Evolutionary conservation across 345 rosid genomes (phyloP).

Genomic region (Gossypium stocksii): DNA sequence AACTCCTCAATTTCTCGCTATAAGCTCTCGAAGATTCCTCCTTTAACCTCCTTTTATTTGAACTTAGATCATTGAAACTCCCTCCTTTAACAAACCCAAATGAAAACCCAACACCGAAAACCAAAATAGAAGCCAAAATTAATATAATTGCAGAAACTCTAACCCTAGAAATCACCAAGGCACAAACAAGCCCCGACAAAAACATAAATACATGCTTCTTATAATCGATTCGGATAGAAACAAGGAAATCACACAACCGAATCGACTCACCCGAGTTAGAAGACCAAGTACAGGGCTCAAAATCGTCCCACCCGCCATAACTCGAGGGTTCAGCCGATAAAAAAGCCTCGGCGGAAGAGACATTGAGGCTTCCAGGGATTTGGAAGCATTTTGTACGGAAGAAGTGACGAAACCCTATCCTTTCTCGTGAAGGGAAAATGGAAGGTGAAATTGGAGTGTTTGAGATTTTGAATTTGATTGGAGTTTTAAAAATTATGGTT

Average conservation of each 20-base stretch:
- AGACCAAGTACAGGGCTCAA: conserved; percentile 26
- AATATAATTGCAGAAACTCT: conserved; percentile 45
- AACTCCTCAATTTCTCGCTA: conserved; percentile 34
- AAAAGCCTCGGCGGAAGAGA: conserved; percentile 19
- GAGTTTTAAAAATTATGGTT: conserved; percentile 18
- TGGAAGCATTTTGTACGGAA: conserved; percentile 14
- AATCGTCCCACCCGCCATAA: conserved; percentile 63
- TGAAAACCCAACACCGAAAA: conserved; percentile 53
- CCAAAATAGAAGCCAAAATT: conserved; percentile 53
- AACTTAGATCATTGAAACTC: conserved; percentile 23
- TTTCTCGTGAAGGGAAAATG: conserved; percentile 22
- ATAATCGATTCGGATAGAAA: conserved; percentile 46
- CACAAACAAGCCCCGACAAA: conserved; percentile 44
- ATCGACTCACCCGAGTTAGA: conserved; percentile 36
- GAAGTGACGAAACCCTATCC: conserved; percentile 4
- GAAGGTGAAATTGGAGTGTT: conserved; percentile 20
- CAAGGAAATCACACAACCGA: conserved; percentile 39
- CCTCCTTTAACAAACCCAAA: conserved; percentile 52
- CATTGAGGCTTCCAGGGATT: neutral
- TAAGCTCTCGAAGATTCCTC: conserved; percentile 35
- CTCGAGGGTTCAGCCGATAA: conserved; percentile 8
- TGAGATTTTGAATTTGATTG: conserved; percentile 15
- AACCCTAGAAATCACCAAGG: conserved; percentile 50
- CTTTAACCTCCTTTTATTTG: conserved; percentile 31
- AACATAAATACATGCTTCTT: conserved; percentile 42